A percentile compares a stretch with the other conserved stretches of the same genome.
Conservation (phyloP, 2,329 filamentous ascomycete species). For the Aspergillus glaucus region DNA sequence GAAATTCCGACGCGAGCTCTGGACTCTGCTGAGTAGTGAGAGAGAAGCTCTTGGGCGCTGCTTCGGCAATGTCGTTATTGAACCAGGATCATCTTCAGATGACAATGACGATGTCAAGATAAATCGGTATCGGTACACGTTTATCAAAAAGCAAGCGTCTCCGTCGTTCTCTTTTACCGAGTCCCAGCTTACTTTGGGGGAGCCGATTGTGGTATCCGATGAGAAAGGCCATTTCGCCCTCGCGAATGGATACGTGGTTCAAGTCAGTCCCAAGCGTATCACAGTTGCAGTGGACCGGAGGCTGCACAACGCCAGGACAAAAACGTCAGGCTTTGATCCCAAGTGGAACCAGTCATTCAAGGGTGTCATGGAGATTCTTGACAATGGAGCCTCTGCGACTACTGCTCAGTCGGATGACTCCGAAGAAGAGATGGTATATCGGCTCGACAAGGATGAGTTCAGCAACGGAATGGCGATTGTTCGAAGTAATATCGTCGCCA, state of each 20-base stretch:
- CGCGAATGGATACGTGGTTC: conserved; percentile 82
- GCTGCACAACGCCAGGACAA: conserved; percentile 77
- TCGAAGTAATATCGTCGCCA: conserved; percentile 84
- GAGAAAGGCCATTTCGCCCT: conserved; percentile 92
- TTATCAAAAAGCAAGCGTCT: conserved; percentile 61
- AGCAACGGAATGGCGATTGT: conserved; percentile 95
- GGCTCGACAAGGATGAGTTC: conserved; percentile 96
- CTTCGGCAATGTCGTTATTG: conserved; percentile 80
- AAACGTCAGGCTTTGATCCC: conserved; percentile 68
- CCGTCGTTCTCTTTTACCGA: conserved; percentile 77
- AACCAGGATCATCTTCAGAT: conserved; percentile 67
- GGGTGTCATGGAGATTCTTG: conserved; percentile 80
- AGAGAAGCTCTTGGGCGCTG: conserved; percentile 84
- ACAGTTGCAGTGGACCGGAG: conserved; percentile 85
- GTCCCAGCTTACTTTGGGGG: conserved; percentile 78
- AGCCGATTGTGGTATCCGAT: conserved; percentile 94
- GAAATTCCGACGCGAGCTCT: conserved; percentile 80
- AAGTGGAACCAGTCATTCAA: conserved; percentile 75
- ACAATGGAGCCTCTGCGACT: conserved; percentile 40
- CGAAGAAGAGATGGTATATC: conserved; percentile 58
- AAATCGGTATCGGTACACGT: conserved; percentile 82
- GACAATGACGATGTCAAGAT: conserved; percentile 70
- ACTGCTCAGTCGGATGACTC: conserved; percentile 29
- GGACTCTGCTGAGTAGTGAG: conserved; percentile 89
- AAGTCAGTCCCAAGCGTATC: conserved; percentile 67